These are phyloP conservation scores for Blastocystis sp. DNA, from an alignment of 352 stramenopile species.

Conservation along the genomic window DNA sequence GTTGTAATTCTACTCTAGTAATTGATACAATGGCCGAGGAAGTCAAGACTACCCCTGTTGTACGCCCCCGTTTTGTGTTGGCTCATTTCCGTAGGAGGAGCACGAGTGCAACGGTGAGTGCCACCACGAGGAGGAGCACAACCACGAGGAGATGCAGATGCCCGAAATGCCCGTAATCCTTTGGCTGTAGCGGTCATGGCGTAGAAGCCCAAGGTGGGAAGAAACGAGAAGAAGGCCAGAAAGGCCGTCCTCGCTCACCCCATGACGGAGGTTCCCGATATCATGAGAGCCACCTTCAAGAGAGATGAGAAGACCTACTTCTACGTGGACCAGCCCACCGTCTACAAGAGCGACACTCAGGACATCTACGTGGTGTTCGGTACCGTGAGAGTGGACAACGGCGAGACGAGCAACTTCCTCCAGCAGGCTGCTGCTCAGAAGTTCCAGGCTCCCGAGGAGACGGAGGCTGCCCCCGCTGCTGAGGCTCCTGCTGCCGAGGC, in stretches of 20 bases:
- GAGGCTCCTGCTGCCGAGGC: not conserved
- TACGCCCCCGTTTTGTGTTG: not conserved
- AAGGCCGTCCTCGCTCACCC: slow-evolving; percentile 20
- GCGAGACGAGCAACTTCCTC: not conserved
- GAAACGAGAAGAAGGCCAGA: slow-evolving; percentile 65
- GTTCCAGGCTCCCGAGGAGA: slow-evolving; percentile 31
- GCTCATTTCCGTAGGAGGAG: slow-evolving; percentile 28
- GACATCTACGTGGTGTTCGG: slow-evolving; percentile 58
- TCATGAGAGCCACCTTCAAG: slow-evolving; percentile 62
- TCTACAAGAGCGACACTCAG: slow-evolving; percentile 29
- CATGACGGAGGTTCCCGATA: slow-evolving; percentile 39
- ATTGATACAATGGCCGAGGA: slow-evolving; percentile 60
- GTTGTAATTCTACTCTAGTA: slow-evolving; percentile 17
- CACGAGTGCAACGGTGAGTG: slow-evolving; percentile 19
- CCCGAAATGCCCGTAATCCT: not conserved
- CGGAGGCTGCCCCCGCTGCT: not conserved
- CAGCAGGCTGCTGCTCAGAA: slow-evolving; percentile 48
- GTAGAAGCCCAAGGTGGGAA: slow-evolving; percentile 35
- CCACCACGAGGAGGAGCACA: slow-evolving; percentile 11
- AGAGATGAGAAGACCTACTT: slow-evolving; percentile 60
- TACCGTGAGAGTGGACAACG: slow-evolving; percentile 41
- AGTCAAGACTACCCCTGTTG: slow-evolving; percentile 35
- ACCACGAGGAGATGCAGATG: slow-evolving; percentile 12
- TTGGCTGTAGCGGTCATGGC: not conserved
- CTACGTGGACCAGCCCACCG: slow-evolving; percentile 36